Base-by-base conservation (phyloP, 805 yeast species). In the Kluyveromyces aestuarii region DNA sequence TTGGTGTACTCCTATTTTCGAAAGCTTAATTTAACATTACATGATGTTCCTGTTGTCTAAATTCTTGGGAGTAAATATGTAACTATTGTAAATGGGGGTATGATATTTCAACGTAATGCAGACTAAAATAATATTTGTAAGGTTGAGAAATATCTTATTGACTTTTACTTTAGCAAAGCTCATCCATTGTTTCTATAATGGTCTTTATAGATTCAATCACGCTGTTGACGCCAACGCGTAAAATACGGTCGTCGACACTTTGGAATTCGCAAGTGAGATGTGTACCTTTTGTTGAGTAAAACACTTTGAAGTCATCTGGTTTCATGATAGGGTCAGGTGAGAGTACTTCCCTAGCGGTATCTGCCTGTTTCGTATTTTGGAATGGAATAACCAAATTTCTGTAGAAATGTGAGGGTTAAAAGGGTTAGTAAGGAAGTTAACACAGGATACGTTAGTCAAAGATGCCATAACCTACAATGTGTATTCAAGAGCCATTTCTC, bases 211-310 rank as follows among this genome's bases (percentile, higher is more conserved):
- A 82, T 60, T 88, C 96, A 48, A 90, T 71, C 16, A 85, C 76
- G 54, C 83, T 84, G 64, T 88, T 87, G 17, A 85, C 87, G 8
- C 95, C 95, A 6, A 88, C 95, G 52, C 97, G 71, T 46, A 89
- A 74, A 7, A 81, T 81, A 41, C 96, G 70, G 54, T 85, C 95
- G 45, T 86, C 81, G 0, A 72, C 71, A 1, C 88, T 87, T 8
- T 69, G 62, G 55, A 87, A 85, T 1, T 57, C 52, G 27, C 81
- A 75, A 2, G 62, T 50, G 39, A 87, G 68, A 0, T 51, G 52
- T 17, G 54, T 58, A 1, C 62, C 75, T 2, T 68, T 60, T 0
- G 67, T 60, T 6, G 59, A 41, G 52, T 80, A 80, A 1, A 54
- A 55, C 5, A 81, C 81, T 16, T 65, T 61, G 44, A 88, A 71